Evolutionary conservation across 1,139 yeast species (phyloP).

Genomic region (Taphrina communis): DNA sequence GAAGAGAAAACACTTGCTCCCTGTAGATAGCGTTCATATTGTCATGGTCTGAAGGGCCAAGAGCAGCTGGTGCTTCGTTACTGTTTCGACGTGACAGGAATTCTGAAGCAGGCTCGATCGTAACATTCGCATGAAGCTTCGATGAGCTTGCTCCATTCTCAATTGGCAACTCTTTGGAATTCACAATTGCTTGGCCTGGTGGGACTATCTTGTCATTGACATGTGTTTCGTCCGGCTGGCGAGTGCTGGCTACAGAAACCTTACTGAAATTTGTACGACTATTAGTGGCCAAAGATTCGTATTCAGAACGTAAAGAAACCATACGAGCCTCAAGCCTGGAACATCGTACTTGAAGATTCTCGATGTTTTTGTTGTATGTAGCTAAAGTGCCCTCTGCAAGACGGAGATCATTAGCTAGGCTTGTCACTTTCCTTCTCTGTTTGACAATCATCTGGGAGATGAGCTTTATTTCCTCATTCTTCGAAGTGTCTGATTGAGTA

Average conservation of each 20-base stretch:
- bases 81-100: neutral
- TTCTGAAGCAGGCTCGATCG: no score
- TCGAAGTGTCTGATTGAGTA: neutral
- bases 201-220: no score
- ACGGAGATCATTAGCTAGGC: neutral
- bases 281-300: neutral
- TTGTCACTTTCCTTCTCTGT: constrained; percentile 6
- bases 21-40: neutral
- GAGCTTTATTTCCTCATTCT: neutral
- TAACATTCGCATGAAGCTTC: neutral
- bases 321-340: neutral
- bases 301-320: neutral
- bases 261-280: neutral
- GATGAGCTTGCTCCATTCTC: neutral
- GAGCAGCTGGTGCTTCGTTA: neutral
- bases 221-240: neutral
- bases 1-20: constrained; percentile 8
- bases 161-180: neutral
- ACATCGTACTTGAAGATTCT: neutral
- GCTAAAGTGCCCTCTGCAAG: neutral
- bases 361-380: constrained; percentile 1
- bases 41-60: neutral
- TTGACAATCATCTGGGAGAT: neutral
- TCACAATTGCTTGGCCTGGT: neutral
- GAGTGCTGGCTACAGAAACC: neutral